Base-by-base conservation (phyloP, 148 eudicot genomes). In the Mesembryanthemum crystallinum region DNA sequence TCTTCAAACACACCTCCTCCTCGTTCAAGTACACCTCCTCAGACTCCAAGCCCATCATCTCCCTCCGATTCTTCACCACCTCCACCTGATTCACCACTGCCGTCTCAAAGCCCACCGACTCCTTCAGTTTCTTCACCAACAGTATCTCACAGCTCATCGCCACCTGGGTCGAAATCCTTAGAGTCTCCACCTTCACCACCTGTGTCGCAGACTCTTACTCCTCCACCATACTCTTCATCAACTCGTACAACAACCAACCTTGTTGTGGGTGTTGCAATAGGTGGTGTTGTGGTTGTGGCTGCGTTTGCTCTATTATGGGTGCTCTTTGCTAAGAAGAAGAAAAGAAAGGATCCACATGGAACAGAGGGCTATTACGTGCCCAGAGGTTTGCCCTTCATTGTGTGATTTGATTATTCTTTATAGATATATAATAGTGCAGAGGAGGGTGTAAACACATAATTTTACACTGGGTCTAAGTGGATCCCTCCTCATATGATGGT, bases 321-420 rank as follows among this genome's bases (percentile, higher is more conserved):
- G 23, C 76, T 87, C 35, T 89, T 86, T 60, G 68, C 73, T 57
- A 89, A 83, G 79, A 91, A 80, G 84, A 91, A 77, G 82, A 91
- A 52, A 78, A 86, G 76, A 72, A 72, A 72, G 5, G 85, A 76
- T 65, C 80, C 67, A 2, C 60, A 80, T 71, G 86, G 83, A 71
- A 61, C 23, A 45, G 83, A 83, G 79, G 76, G 82, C 21, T 86
- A 86, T 75, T 82, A 84, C 79, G 32, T 79, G 68, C 64, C 83
- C 30, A 78, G 77, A 86, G 91, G 91, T 88, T 32, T 64, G 76
- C 32, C n/a, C 67, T 72, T 76, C 7, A 4, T 71, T 33, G 24
- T 25, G 35, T 33, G 24, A 73, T 67, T 37, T 79, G 20, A 57
- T 67, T 67, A 13, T 42, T 24, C 6, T 20, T 39, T 39, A 39